These are phyloP conservation scores for Gaultheria prostrata DNA, from an alignment of 148 eudicot species.

Conservation along the genomic window DNA sequence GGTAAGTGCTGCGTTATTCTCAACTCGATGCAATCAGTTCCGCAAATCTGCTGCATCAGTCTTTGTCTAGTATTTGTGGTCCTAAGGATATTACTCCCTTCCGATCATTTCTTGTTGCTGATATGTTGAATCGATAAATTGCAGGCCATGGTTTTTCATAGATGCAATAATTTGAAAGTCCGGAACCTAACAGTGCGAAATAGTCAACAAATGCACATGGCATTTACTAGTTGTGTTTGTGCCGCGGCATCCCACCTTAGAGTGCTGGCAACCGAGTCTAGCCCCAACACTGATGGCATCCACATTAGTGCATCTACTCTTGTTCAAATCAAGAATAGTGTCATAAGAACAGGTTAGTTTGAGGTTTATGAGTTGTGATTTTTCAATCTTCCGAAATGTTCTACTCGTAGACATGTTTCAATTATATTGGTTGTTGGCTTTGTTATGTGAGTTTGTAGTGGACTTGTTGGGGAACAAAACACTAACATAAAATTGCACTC, in stretches of 20 bases:
- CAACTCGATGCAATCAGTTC: conserved; percentile 10
- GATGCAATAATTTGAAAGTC: conserved; percentile 60
- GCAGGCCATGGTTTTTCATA: conserved; percentile 89
- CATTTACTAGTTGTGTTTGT: conserved; percentile 51
- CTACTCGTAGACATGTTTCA: neutral
- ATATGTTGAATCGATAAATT: conserved; percentile 13
- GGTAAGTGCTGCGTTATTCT: conserved; percentile 49
- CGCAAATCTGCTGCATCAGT: neutral
- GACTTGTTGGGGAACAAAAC: neutral
- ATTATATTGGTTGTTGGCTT: neutral
- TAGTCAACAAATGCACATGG: conserved; percentile 88
- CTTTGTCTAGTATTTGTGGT: neutral
- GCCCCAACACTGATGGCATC: conserved; percentile 97
- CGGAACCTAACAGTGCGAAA: conserved; percentile 50
- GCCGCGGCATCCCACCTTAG: conserved; percentile 43
- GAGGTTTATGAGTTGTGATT: neutral
- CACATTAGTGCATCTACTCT: conserved; percentile 71
- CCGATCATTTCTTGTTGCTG: neutral
- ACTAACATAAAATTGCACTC: neutral
- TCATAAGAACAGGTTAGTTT: conserved; percentile 63
- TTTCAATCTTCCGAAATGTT: neutral
- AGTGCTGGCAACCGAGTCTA: conserved; percentile 60
- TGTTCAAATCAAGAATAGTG: conserved; percentile 50
- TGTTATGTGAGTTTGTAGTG: neutral
- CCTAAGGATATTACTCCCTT: neutral